A percentile compares a stretch with the other conserved stretches of the same genome.
phyloP scores from a whole-genome alignment of 164 flowering plant species.

The Piper longum region DNA sequence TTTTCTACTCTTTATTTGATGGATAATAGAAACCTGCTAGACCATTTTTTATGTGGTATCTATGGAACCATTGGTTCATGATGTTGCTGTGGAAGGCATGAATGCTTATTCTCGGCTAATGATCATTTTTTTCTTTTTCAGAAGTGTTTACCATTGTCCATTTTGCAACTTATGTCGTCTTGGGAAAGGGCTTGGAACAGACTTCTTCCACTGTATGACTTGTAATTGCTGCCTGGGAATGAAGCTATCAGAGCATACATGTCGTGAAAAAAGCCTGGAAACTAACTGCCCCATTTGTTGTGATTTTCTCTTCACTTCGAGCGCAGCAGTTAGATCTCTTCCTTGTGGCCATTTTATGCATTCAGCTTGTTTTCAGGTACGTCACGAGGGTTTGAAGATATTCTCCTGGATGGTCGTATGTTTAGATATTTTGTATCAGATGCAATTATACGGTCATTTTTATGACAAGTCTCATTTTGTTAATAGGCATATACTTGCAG shows the following conservation, averaged over 20 bases:
- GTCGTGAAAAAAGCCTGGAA: conserved; percentile 84
- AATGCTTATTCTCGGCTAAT: no score
- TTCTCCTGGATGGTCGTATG: background rate
- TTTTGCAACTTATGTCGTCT: conserved; percentile 94
- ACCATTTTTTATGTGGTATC: background rate
- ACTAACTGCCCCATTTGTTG: conserved; percentile 92
- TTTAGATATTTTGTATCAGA: background rate
- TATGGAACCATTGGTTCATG: background rate
- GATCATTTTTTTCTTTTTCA: conserved; percentile 13
- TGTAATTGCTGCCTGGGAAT: conserved; percentile 83
- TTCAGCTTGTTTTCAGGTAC: conserved; percentile 85
- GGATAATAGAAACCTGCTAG: no score
- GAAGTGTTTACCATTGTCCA: conserved; percentile 90
- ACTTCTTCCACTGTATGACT: conserved; percentile 91
- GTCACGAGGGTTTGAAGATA: background rate
- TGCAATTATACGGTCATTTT: background rate
- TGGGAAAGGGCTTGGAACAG: conserved; percentile 83
- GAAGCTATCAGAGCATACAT: conserved; percentile 61
- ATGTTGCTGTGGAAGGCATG: background rate
- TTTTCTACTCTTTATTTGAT: no score
- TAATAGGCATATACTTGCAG: conserved; percentile 77
- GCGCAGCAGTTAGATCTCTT: conserved; percentile 64
- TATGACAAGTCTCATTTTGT: conserved; percentile 6
- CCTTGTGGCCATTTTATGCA: conserved; percentile 99
- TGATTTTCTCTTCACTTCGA: conserved; percentile 82